Percentiles rank a stretch among this genome's conserved stretches.
Conservation (phyloP, 129 eudicot genomes). For the Smallanthus sonchifolius region DNA sequence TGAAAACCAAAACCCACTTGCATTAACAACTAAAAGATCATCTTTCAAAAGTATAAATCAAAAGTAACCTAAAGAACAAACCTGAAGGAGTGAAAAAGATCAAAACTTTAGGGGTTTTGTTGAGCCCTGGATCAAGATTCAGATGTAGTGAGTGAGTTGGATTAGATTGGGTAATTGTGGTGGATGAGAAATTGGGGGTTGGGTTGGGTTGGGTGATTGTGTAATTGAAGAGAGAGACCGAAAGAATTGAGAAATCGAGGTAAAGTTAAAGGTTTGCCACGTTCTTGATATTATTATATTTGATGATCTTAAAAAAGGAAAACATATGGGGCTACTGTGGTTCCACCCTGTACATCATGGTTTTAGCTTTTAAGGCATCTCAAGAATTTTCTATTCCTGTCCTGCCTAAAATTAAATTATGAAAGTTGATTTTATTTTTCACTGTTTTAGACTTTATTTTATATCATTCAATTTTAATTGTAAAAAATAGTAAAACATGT, state of each 20-base stretch:
- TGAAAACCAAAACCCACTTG: slow-evolving; percentile 39
- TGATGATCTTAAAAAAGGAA: slow-evolving; percentile 15
- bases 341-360: slow-evolving; percentile 68
- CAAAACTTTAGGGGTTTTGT: slow-evolving; percentile 38
- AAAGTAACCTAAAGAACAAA: slow-evolving; percentile 18
- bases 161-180: too few relatives aligned
- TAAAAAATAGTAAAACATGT: background rate
- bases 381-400: slow-evolving; percentile 4
- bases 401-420: background rate
- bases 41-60: slow-evolving; percentile 8
- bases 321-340: slow-evolving; percentile 46
- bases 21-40: slow-evolving; percentile 44
- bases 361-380: slow-evolving; percentile 34
- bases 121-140: slow-evolving; percentile 17
- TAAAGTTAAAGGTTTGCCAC: slow-evolving; percentile 59
- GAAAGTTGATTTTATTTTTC: too few relatives aligned
- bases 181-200: slow-evolving; percentile 36
- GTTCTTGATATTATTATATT: slow-evolving; percentile 50
- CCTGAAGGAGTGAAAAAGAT: slow-evolving; percentile 53
- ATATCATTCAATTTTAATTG: background rate
- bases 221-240: slow-evolving; percentile 27
- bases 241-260: slow-evolving; percentile 29
- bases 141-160: slow-evolving; percentile 17
- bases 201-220: slow-evolving; percentile 40
- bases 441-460: background rate